phyloP scores from a whole-genome alignment of 2,329 filamentous ascomycete species.

The Magnaporthiopsis rhizophila region DNA sequence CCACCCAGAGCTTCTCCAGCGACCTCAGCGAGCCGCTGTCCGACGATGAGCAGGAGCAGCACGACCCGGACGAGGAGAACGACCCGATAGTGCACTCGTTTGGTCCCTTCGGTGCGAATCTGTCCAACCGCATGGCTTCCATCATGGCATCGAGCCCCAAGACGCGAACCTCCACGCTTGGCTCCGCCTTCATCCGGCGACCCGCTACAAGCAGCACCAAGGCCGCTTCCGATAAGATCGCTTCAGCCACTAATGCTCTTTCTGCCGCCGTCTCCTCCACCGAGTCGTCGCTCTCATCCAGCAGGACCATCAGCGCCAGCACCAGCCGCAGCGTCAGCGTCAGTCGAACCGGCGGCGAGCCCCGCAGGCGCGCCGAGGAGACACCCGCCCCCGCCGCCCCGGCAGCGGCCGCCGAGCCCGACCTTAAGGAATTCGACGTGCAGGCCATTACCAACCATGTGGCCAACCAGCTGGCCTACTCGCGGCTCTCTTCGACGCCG shows the following conservation, averaged over 20 bases:
- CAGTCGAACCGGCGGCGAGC: neutral
- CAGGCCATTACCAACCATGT: constrained; percentile 69
- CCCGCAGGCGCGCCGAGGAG: neutral
- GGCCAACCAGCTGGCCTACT: constrained; percentile 92
- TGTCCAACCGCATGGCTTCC: constrained; percentile 73
- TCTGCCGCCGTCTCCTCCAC: neutral
- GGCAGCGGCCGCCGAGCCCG: constrained; percentile 24
- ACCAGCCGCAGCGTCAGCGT: neutral
- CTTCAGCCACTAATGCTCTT: neutral
- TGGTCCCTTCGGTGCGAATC: constrained; percentile 78
- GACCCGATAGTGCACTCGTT: constrained; percentile 91
- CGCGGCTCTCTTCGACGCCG: constrained; percentile 83
- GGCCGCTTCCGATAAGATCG: constrained; percentile 3
- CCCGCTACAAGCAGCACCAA: constrained; percentile 8
- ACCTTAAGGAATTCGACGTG: constrained; percentile 26
- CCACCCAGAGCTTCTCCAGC: constrained; percentile 47
- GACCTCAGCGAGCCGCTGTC: constrained; percentile 42
- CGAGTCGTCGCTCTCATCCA: neutral
- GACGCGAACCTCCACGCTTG: constrained; percentile 14
- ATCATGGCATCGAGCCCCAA: constrained; percentile 64
- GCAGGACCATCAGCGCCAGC: neutral
- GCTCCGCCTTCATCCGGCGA: neutral
- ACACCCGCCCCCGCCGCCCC: constrained; percentile 10
- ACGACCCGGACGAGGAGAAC: constrained; percentile 85
- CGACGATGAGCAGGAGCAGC: constrained; percentile 57